phyloP scores from a whole-genome alignment of 106 monocot genomes.

The Platanthera zijinensis region DNA sequence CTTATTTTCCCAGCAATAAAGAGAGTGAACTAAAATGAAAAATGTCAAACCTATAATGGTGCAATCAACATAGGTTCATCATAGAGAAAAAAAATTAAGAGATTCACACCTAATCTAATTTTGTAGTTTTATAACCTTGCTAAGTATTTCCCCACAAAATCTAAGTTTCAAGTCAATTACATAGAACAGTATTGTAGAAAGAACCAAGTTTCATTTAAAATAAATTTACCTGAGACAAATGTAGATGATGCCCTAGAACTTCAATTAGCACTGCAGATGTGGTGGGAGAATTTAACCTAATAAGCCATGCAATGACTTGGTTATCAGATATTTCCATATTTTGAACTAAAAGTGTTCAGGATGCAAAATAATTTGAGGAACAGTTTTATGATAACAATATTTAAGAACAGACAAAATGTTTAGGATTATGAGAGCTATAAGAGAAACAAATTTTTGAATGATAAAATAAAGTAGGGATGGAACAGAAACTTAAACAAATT shows the following conservation, averaged over 20 bases:
- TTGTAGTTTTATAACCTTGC: background rate
- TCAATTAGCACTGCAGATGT: conserved; percentile 67
- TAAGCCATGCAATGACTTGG: conserved; percentile 8
- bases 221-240: conserved; percentile 58
- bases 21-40: background rate
- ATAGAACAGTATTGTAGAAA: background rate
- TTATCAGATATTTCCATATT: background rate
- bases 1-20: background rate
- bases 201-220: background rate
- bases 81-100: background rate
- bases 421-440: background rate
- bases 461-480: background rate
- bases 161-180: background rate
- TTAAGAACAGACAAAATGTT: background rate
- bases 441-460: background rate
- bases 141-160: background rate
- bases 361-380: background rate
- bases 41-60: background rate
- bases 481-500: background rate
- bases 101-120: background rate
- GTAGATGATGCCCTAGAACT: conserved; percentile 65
- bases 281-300: conserved; percentile 81
- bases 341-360: too few relatives aligned
- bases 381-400: background rate
- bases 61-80: background rate